Evolutionary conservation across 768 basidiomycete species (phyloP).

Genomic region (Xerocomellus amylosporus): DNA sequence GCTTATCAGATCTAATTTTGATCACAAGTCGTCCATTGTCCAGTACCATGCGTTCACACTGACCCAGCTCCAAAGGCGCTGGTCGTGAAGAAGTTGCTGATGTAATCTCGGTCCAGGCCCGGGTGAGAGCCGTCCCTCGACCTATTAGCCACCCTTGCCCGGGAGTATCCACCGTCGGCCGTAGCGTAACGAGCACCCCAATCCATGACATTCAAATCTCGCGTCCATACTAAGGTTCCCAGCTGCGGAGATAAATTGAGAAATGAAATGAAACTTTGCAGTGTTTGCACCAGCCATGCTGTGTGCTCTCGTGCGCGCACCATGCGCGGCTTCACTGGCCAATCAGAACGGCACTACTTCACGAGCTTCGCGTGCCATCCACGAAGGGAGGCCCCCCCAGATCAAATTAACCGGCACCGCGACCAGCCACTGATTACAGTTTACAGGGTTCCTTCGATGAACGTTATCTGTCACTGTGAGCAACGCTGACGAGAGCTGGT

Average conservation of each 20-base stretch:
- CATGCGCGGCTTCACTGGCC: conserved; percentile 4
- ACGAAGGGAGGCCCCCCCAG: not conserved
- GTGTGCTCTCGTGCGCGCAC: conserved; percentile 3
- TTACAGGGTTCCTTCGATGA: not conserved
- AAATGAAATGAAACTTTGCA: conserved; percentile 11
- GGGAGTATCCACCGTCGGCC: not conserved
- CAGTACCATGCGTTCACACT: not conserved
- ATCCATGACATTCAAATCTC: not conserved
- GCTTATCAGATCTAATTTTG: conserved; percentile 8
- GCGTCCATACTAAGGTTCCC: not conserved
- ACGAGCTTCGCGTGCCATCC: not conserved
- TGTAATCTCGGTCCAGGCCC: not conserved
- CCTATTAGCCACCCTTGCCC: not conserved
- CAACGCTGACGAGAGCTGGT: conserved; percentile 2
- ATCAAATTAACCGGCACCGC: conserved; percentile 13
- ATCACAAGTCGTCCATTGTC: not conserved
- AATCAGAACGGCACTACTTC: conserved; percentile 4
- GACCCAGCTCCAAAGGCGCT: not conserved
- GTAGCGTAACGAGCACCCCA: conserved; percentile 22
- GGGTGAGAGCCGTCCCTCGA: not conserved
- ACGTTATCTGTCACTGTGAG: not conserved
- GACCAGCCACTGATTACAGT: not conserved
- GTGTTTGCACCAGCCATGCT: conserved; percentile 6
- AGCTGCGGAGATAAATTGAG: conserved; percentile 27
- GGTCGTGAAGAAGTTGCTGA: not conserved